Base-by-base conservation (phyloP, 257 asterid genomes). In the Echites panduratus region DNA sequence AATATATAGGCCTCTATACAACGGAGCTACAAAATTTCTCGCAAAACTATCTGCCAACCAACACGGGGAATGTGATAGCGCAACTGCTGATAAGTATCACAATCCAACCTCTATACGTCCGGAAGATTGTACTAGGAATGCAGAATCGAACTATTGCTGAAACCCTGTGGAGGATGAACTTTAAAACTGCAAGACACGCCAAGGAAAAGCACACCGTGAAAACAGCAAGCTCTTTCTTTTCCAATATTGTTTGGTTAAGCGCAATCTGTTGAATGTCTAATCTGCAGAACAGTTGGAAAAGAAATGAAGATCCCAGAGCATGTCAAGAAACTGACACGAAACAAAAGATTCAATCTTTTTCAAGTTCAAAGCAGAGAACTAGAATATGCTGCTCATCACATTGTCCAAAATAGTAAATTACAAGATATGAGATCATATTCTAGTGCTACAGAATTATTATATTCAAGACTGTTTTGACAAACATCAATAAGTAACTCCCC, bases 11-110 rank as follows among this genome's bases (percentile, higher is more conserved):
- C 38, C 38, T 32, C 38, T 32, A 32, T 1, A 32, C 38, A 32
- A 32, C 1, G 19, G 9, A 38, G 29, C 49, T 35, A 19, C 27
- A 40, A 64, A 17, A 32, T 32, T 32, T 38, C 27, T 58, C 41
- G 26, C 41, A 48, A 26, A 19, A 40, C 57, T 43, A 68, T 7
- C 22, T 29, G 65, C 70, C 88, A 63, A 89, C 67, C 74, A 89
- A 66, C 32, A 96, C 84, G 64, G 89, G 81, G 70, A 88, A 84
- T 87, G 88, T 82, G 26, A 95, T 89, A 77, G 86, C 44, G 63
- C 90, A 76, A 81, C 97, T 86, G 87, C 90, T 87, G 78, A 87
- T 76, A 73, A 94, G 82, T 45, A 89, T 72, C 73, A 89, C 76
- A 57, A 82, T 47, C 96, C 96, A 91, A 52, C 95, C 93, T 76